Evolutionary conservation across 2,329 filamentous ascomycete species (phyloP), one percentile per base, ranked within the genome.

Genomic region (Parafenestella ontariensis): DNA sequence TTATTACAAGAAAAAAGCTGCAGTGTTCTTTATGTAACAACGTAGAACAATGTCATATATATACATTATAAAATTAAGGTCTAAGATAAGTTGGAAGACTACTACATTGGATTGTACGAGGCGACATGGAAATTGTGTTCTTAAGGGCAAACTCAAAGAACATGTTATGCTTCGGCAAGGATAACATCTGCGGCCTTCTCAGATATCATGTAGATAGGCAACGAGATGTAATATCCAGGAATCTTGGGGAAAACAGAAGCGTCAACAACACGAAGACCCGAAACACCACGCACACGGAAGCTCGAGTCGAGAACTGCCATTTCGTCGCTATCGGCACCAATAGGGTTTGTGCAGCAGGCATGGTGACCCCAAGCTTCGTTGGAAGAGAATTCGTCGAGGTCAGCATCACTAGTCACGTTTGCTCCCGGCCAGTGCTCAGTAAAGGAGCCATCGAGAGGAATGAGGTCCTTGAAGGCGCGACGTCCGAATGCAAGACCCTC

Each of bases 171-270:
- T 42, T 56, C 66, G 34, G 56, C 66, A 15, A 74, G 46, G 81
- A 88, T 87, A 5, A 80, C 81, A 69, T 87, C 84, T 2, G 83
- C 82, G 1, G 86, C 86, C 77, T 88, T 88, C 76, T 88, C 85
- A 1, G 78, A 79, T 5, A 84, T 76, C 70, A 87, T 84, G 60
- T 84, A 85, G 0, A 80, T 80, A 0, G 83, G 78, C 0, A 82
- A 66, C 3, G 79, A 77, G 23, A 81, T 78, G 61, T 83, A 85
- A 48, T 77, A 81, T 57, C 85, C 85, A 1, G 83, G 83, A 23
- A 74, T 71, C 37, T 65, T 66, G 3, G 69, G 65, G 51, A 72
- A 74, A 0, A 64, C 51, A 15, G 61, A 66, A 10, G 70, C 72
- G 55, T 74, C 72, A n/a, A 72, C 71, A 11, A 87, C 83, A 2